Percentiles rank a stretch among this genome's conserved stretches.
Evolutionary conservation across 1,284 basidiomycete genomes (phyloP).

Genomic region (Chondrostereum purpureum): DNA sequence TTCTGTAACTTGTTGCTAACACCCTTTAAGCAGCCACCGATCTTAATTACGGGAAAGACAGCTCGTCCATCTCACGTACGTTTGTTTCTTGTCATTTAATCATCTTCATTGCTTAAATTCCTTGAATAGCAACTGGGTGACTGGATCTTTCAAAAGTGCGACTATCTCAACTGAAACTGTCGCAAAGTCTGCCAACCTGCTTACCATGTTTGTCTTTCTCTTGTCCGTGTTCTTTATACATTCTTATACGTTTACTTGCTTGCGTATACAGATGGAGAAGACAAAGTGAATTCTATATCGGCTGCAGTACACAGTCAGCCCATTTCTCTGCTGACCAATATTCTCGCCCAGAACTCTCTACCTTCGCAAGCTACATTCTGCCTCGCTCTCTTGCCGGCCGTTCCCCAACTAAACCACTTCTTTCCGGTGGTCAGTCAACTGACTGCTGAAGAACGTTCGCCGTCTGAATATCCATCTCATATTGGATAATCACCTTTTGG

Average conservation of each 20-base stretch:
- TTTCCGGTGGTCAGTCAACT: too few species aligned
- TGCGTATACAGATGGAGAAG: constrained; percentile 58
- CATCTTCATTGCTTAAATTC: too few species aligned
- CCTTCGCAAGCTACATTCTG: constrained; percentile 15
- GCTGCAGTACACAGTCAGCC: constrained; percentile 77
- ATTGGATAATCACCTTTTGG: too few species aligned
- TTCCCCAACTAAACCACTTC: too few species aligned
- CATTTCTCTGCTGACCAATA: constrained; percentile 65
- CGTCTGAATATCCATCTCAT: too few species aligned
- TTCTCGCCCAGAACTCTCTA: constrained; percentile 48
- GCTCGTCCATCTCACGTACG: constrained; percentile 67
- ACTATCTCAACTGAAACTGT: constrained; percentile 81
- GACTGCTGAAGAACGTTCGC: constrained; percentile 6
- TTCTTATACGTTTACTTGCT: constrained; percentile 11
- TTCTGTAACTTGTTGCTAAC: constrained; percentile 9
- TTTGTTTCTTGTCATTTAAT: constrained; percentile 12
- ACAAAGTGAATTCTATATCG: constrained; percentile 78
- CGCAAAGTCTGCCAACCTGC: constrained; percentile 86
- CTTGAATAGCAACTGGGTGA: constrained; percentile 78
- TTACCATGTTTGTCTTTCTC: constrained; percentile 57
- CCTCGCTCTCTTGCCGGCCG: constrained; percentile 8
- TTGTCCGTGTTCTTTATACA: constrained; percentile 4
- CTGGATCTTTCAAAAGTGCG: constrained; percentile 81
- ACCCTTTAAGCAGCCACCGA: constrained; percentile 60
- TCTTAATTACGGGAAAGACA: constrained; percentile 83